phyloP scores from a whole-genome alignment of 176 grass and related monocot species.

The Bothriochloa decipiens region DNA sequence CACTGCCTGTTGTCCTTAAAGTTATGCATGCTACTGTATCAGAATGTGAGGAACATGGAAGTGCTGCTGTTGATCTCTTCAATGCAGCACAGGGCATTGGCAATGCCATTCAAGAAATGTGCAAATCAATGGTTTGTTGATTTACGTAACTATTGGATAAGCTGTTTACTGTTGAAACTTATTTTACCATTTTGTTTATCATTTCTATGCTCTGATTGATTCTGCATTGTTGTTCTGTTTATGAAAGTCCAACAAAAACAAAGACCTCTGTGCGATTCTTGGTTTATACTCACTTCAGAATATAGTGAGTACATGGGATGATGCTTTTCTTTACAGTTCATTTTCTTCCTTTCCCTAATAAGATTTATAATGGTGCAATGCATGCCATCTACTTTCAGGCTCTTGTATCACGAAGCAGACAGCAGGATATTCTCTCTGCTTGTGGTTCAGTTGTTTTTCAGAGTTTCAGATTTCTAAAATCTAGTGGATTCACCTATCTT shows the following conservation, averaged over 20 bases:
- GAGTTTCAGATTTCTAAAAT: slow-evolving; percentile 58
- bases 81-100: slow-evolving; percentile 62
- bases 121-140: slow-evolving; percentile 72
- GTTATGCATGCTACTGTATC: slow-evolving; percentile 52
- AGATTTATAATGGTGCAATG: slow-evolving; percentile 32
- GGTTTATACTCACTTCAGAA: slow-evolving; percentile 83
- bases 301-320: slow-evolving; percentile 68
- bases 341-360: slow-evolving; percentile 8
- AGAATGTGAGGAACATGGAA: slow-evolving; percentile 56
- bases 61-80: slow-evolving; percentile 60
- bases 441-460: slow-evolving; percentile 68
- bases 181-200: neutral
- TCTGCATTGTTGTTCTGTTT: slow-evolving; percentile 38
- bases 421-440: slow-evolving; percentile 47
- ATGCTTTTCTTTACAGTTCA: slow-evolving; percentile 19
- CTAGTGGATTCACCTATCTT: slow-evolving; percentile 71
- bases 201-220: slow-evolving; percentile 34
- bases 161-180: neutral
- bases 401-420: slow-evolving; percentile 62
- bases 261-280: slow-evolving; percentile 76
- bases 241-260: slow-evolving; percentile 51
- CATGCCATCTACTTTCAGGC: slow-evolving; percentile 54
- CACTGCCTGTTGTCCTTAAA: slow-evolving; percentile 78
- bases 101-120: slow-evolving; percentile 71
- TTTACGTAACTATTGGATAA: neutral